These are phyloP conservation scores for Ustilago shanxiensis DNA, from an alignment of 1,284 basidiomycete genomes.

Conservation along the genomic window DNA sequence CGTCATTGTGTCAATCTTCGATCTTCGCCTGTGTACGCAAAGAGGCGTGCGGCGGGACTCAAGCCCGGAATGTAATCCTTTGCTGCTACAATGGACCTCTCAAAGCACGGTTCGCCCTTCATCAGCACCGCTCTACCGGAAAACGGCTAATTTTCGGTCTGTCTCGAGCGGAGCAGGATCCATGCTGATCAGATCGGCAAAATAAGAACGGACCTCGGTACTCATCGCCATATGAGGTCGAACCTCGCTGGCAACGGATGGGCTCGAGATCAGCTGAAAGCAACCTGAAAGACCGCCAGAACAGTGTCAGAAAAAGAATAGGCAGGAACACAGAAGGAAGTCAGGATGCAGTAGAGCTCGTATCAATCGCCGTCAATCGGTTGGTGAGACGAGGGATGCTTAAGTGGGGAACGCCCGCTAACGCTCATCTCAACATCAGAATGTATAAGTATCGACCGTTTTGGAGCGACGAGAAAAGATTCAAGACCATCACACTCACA, in stretches of 20 bases:
- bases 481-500: conserved; percentile 9
- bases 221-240: conserved; percentile 1
- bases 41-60: neutral
- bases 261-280: neutral
- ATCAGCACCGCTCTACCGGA: neutral
- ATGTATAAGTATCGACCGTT: conserved; percentile 19
- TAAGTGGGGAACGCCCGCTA: neutral
- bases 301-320: no score
- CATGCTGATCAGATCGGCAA: neutral
- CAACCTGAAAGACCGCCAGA: neutral
- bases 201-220: neutral
- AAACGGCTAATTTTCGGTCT: neutral
- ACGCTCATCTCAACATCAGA: neutral
- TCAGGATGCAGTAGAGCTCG: neutral
- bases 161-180: neutral
- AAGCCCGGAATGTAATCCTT: neutral
- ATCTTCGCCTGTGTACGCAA: neutral
- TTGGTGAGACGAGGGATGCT: neutral
- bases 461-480: neutral
- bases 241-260: neutral
- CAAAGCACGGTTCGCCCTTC: neutral
- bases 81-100: neutral
- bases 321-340: neutral
- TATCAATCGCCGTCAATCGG: no score
- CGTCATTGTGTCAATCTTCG: neutral